phyloP scores from a whole-genome alignment of 176 grass and related monocot species.

The Themeda triandra region DNA sequence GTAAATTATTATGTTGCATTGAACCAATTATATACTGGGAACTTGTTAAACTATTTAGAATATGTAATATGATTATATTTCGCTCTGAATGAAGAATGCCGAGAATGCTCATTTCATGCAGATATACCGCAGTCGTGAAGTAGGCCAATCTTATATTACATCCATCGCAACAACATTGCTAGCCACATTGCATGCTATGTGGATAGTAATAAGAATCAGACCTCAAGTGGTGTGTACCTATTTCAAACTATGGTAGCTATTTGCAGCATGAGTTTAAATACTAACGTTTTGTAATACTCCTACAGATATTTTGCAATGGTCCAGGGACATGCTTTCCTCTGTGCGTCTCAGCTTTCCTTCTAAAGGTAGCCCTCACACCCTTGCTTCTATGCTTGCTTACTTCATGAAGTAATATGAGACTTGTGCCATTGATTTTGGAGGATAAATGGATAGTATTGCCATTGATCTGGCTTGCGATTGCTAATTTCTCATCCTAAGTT shows the following conservation, averaged over 20 bases:
- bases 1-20: slow-evolving; percentile 1
- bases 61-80: not conserved
- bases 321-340: slow-evolving; percentile 89
- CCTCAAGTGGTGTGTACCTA: slow-evolving; percentile 76
- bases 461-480: not conserved
- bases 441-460: not conserved
- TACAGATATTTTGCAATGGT: slow-evolving; percentile 95
- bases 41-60: slow-evolving; percentile 1
- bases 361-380: slow-evolving; percentile 53
- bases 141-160: slow-evolving; percentile 92
- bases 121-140: slow-evolving; percentile 94
- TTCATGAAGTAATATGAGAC: not conserved
- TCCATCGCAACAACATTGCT: slow-evolving; percentile 79
- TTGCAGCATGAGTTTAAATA: slow-evolving; percentile 15
- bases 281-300: slow-evolving; percentile 26
- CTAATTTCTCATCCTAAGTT: not conserved
- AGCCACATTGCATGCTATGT: slow-evolving; percentile 75
- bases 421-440: not conserved
- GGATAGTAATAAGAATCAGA: slow-evolving; percentile 74
- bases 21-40: not conserved
- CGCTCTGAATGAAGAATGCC: slow-evolving; percentile 17
- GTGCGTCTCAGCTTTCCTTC: slow-evolving; percentile 70
- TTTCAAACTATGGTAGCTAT: slow-evolving; percentile 21
- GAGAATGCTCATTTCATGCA: slow-evolving; percentile 60
- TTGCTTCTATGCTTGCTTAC: not conserved